Conservation (phyloP, 192 early-diverging fungal genomes). For the Gigaspora rosea region DNA sequence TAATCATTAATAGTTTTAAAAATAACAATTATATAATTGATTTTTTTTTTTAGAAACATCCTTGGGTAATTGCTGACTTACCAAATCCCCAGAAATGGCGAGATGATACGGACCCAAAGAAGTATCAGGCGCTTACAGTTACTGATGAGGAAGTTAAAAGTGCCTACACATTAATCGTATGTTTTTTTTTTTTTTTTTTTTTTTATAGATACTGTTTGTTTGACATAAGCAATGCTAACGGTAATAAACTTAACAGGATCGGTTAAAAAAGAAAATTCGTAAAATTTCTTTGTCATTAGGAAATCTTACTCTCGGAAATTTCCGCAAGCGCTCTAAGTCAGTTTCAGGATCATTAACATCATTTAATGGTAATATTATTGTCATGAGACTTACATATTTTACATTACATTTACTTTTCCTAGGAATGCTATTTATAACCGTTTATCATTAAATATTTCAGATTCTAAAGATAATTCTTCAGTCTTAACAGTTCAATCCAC, state of each 20-base stretch:
- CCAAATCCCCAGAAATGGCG: slow-evolving; percentile 70
- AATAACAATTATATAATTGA: neutral
- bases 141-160: slow-evolving; percentile 79
- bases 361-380: neutral
- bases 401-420: no score
- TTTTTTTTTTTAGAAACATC: slow-evolving; percentile 60
- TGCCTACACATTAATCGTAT: slow-evolving; percentile 65
- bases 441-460: no score
- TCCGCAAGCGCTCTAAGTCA: slow-evolving; percentile 29
- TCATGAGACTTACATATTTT: no score
- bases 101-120: slow-evolving; percentile 72
- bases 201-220: neutral
- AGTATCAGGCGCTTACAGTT: slow-evolving; percentile 70
- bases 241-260: slow-evolving; percentile 13
- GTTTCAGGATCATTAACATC: slow-evolving; percentile 3
- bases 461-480: no score
- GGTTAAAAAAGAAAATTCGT: slow-evolving; percentile 43
- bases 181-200: neutral
- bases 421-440: no score
- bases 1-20: neutral
- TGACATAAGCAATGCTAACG: neutral
- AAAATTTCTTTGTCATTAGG: slow-evolving; percentile 46
- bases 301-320: slow-evolving; percentile 36
- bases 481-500: no score
- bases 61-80: slow-evolving; percentile 84